Conservation (phyloP, 1,139 yeast genomes). For the Scheffersomyces parashehatae region DNA sequence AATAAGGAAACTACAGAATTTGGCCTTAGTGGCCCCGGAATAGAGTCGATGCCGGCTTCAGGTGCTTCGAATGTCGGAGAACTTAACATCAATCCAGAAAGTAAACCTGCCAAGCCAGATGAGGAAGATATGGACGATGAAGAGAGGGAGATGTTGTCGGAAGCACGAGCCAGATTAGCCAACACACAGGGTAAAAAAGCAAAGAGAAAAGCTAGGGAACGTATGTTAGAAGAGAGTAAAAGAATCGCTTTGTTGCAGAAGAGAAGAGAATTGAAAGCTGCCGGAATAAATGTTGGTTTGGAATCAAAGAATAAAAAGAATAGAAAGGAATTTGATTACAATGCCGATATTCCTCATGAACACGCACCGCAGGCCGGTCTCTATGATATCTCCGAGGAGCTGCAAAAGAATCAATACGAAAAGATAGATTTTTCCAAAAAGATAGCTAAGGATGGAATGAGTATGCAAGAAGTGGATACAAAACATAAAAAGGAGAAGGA, state of each 20-base stretch:
- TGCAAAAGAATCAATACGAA: conserved; percentile 36
- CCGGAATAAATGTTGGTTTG: conserved; percentile 67
- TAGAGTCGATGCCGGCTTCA: conserved; percentile 51
- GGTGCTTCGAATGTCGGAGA: conserved; percentile 51
- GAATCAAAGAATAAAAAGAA: conserved; percentile 51
- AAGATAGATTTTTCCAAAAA: conserved; percentile 43
- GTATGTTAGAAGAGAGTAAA: conserved; percentile 71
- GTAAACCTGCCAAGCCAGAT: conserved; percentile 83
- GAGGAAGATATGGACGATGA: conserved; percentile 81
- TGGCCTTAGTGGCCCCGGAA: conserved; percentile 54
- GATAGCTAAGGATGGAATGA: conserved; percentile 52
- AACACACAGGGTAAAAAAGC: conserved; percentile 97
- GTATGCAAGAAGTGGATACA: conserved; percentile 38
- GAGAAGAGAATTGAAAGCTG: conserved; percentile 81
- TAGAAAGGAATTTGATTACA: conserved; percentile 71
- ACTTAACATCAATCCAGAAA: conserved; percentile 70
- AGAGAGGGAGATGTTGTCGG: conserved; percentile 88
- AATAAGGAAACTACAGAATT: conserved; percentile 32
- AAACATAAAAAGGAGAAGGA: conserved; percentile 33
- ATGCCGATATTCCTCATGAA: conserved; percentile 81
- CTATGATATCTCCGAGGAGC: conserved; percentile 68
- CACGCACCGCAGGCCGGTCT: conserved; percentile 68
- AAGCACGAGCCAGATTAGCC: conserved; percentile 88
- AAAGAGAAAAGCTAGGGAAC: conserved; percentile 83
- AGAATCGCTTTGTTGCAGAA: conserved; percentile 77